Evolutionary conservation across 768 basidiomycete genomes (phyloP), one percentile per base, ranked within the genome.

Genomic region (Collybia mongolica): DNA sequence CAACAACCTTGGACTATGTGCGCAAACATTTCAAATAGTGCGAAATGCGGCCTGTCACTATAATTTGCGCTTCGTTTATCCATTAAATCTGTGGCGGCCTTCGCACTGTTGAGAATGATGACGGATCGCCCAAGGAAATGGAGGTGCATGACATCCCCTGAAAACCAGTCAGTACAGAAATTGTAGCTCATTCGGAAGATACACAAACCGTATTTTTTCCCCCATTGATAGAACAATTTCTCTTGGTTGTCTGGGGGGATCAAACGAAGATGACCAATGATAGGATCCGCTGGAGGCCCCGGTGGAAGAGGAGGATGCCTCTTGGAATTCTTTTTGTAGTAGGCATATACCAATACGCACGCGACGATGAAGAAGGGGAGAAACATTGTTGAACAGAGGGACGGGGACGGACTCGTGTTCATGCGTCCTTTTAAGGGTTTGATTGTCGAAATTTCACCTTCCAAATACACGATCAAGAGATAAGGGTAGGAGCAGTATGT

Each of bases 61-160:
- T 90, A 90, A 23, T 88, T 82, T 7, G 77, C 68, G 6, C 87
- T 84, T 23, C 81, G 77, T 60, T 80, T 85, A 47, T 90, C 88
- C 55, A 92, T 68, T 48, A 92, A 66, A 35, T 89, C 88, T 32
- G 72, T 70, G 0, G 76, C 78, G 0, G 75, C 82, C 32, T 84
- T 75, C 5, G 76, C 73, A 26, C 77, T 78, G 65, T 83, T 86
- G 44, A 90, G 58, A 65, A 90, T 85, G 23, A 90, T 71, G 26
- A 91, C 75, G 2, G 80, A 76, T 53, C 86, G 80, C 0, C 86
- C 84, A 42, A 86, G 72, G 19, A 87, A 66, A 55, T 84, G 82
- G 26, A 89, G 64, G 59, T 86, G 82, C 0, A 82, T 79, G 56
- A 89, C 69, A 43, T 77, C 79, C 43, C 88, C 88, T 85, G 49